These are phyloP conservation scores for Capronia coronata DNA, from an alignment of 2,329 filamentous ascomycete species.

Conservation along the genomic window DNA sequence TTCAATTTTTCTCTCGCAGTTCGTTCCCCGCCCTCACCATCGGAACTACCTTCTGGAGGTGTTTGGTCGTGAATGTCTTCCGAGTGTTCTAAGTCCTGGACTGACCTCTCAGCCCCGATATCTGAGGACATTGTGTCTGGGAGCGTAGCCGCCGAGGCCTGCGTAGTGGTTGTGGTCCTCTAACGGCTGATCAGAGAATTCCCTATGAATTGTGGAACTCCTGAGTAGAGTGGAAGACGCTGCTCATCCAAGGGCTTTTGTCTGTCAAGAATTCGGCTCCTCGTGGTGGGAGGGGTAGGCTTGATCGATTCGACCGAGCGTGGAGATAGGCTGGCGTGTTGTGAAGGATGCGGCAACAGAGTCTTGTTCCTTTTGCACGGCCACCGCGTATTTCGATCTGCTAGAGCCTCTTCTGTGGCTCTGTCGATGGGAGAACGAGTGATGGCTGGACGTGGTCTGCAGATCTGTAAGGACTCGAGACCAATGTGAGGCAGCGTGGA, in stretches of 20 bases:
- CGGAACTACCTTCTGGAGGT: conserved; percentile 21
- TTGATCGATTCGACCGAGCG: neutral
- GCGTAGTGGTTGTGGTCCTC: neutral
- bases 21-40: conserved; percentile 43
- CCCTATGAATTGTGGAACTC: neutral
- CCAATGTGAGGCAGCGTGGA: too few relatives aligned
- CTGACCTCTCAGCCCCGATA: neutral
- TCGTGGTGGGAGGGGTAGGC: neutral
- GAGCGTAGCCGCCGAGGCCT: neutral
- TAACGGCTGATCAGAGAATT: neutral
- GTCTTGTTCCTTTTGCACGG: too few relatives aligned
- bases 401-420: too few relatives aligned
- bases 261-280: neutral
- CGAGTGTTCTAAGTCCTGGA: neutral
- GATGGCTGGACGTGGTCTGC: too few relatives aligned
- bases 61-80: conserved; percentile 18
- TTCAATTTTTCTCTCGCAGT: conserved; percentile 56
- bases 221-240: neutral
- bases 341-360: too few relatives aligned
- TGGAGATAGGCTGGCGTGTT: neutral
- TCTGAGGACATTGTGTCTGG: conserved; percentile 13
- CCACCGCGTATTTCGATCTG: too few relatives aligned
- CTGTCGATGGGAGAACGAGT: too few relatives aligned
- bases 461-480: too few relatives aligned
- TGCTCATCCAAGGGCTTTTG: neutral